These are phyloP conservation scores for Aspergillus latus DNA, from an alignment of 2,329 filamentous ascomycete genomes.

Conservation along the genomic window DNA sequence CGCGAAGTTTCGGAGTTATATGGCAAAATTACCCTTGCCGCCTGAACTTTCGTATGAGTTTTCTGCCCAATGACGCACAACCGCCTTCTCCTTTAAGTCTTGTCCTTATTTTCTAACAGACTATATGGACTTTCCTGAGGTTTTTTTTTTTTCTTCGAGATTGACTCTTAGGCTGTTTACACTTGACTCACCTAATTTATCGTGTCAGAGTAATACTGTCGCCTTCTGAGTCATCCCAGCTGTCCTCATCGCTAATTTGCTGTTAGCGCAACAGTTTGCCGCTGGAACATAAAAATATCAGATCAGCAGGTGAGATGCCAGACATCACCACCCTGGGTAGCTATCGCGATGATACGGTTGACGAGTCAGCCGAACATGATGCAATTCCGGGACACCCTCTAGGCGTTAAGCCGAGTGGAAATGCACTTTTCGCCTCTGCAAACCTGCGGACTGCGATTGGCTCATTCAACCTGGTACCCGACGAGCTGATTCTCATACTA, in stretches of 20 bases:
- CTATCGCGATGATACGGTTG: conserved; percentile 25
- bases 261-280: background rate
- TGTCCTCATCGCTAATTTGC: background rate
- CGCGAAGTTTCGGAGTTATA: conserved; percentile 10
- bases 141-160: background rate
- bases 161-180: background rate
- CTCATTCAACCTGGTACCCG: conserved; percentile 66
- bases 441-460: conserved; percentile 70
- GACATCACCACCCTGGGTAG: conserved; percentile 33
- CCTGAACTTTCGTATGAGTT: conserved; percentile 19
- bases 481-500: conserved; percentile 74
- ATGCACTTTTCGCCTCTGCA: conserved; percentile 66
- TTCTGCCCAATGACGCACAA: conserved; percentile 25
- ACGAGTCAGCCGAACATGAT: conserved; percentile 47
- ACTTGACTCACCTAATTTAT: background rate
- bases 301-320: conserved; percentile 29
- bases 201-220: background rate
- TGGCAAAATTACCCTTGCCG: conserved; percentile 26
- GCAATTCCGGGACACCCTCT: conserved; percentile 77
- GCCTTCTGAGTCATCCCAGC: background rate
- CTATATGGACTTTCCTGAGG: background rate
- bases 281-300: background rate
- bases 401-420: conserved; percentile 82
- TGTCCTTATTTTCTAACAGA: conserved; percentile 6
- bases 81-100: conserved; percentile 20